A percentile compares a stretch with the other conserved stretches of the same genome.
These are phyloP conservation scores for Trifolium dubium DNA, from an alignment of 306 rosid species.

Conservation along the genomic window DNA sequence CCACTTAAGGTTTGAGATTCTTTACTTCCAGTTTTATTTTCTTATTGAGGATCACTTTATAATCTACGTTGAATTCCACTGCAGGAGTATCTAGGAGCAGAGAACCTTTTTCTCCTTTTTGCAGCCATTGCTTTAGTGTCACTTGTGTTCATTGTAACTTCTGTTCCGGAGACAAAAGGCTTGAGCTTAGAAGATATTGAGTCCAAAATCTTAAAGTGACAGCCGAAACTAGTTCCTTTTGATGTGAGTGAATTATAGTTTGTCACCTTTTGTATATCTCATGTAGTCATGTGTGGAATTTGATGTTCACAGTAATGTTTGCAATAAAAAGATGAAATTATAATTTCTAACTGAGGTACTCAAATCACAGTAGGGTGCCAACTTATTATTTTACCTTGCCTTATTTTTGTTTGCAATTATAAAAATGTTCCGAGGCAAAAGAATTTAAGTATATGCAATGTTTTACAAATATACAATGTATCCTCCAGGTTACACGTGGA, in stretches of 20 bases:
- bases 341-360: conserved; percentile 29
- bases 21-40: conserved; percentile 16
- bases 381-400: conserved; percentile 14
- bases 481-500: not conserved
- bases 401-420: conserved; percentile 16
- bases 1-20: conserved; percentile 71
- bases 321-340: not conserved
- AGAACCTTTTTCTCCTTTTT: conserved; percentile 90
- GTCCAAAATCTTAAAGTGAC: conserved; percentile 81
- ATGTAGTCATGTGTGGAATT: conserved; percentile 7
- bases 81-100: conserved; percentile 94
- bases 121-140: conserved; percentile 77
- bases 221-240: conserved; percentile 30
- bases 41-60: conserved; percentile 28
- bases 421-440: not conserved
- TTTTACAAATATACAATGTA: conserved; percentile 32
- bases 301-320: conserved; percentile 5
- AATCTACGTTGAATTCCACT: conserved; percentile 38
- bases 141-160: conserved; percentile 64
- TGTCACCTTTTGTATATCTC: conserved; percentile 24
- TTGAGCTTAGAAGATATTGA: conserved; percentile 94
- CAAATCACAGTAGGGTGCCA: conserved; percentile 22
- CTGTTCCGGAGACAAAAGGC: conserved; percentile 95
- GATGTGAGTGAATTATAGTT: conserved; percentile 33
- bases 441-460: conserved; percentile 1